Evolutionary conservation across 352 stramenopile species (phyloP).

Genomic region (Aphanomyces stellatus): DNA sequence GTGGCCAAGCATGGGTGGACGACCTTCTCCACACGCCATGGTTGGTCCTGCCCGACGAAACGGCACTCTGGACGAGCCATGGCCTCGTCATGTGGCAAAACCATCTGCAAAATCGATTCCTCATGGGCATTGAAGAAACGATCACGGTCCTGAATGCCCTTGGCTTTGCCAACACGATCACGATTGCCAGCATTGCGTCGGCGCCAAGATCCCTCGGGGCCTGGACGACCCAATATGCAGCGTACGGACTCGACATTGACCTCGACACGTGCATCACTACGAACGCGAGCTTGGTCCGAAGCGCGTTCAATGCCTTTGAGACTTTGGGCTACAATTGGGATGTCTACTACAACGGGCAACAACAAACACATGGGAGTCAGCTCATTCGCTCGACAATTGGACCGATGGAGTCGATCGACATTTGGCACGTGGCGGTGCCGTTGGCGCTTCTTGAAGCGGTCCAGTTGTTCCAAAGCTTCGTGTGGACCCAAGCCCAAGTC

Average conservation of each 20-base stretch:
- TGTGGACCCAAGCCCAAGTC: too few species aligned
- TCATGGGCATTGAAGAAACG: not conserved
- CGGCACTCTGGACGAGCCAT: not conserved
- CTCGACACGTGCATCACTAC: not conserved
- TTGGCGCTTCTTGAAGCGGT: too few species aligned
- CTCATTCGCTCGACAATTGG: not conserved
- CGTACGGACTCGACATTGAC: conserved; percentile 8
- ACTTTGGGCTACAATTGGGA: conserved; percentile 1
- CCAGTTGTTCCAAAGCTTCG: too few species aligned
- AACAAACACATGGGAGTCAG: not conserved
- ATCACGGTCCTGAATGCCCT: conserved; percentile 11
- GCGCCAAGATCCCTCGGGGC: not conserved
- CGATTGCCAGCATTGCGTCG: not conserved
- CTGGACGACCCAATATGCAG: conserved; percentile 1
- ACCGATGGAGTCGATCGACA: not conserved
- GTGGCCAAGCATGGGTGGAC: not conserved
- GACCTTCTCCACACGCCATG: not conserved
- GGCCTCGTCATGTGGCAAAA: not conserved
- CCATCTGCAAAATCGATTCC: conserved; percentile 7
- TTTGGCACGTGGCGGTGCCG: conserved; percentile 4
- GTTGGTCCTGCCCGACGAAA: not conserved
- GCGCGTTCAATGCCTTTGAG: not conserved
- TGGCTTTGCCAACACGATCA: not conserved
- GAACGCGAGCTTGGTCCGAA: not conserved
- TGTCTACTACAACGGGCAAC: not conserved